phyloP scores from a whole-genome alignment of 2,329 filamentous ascomycete species.

The Monosporascus ibericus region DNA sequence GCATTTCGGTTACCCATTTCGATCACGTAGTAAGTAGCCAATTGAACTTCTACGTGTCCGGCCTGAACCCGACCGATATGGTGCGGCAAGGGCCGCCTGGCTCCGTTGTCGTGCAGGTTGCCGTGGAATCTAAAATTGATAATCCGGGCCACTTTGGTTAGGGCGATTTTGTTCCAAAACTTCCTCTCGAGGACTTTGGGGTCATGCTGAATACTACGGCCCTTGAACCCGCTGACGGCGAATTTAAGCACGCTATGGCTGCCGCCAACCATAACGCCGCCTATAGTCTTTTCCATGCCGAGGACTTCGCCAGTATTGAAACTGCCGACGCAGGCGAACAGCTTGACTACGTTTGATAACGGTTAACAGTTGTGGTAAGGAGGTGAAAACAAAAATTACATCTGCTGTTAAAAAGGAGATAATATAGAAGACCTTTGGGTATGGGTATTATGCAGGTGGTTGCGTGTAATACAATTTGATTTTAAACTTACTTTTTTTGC shows the following conservation, averaged over 20 bases:
- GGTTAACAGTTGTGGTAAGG: not conserved
- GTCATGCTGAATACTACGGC: slow-evolving; percentile 3
- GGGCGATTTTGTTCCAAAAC: slow-evolving; percentile 13
- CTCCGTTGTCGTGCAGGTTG: slow-evolving; percentile 12
- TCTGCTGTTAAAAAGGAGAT: too few relatives aligned
- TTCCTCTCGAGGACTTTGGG: slow-evolving; percentile 10
- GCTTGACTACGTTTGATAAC: not conserved
- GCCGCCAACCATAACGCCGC: slow-evolving; percentile 10
- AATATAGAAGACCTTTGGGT: too few relatives aligned
- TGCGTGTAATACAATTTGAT: too few relatives aligned
- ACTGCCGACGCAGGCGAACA: not conserved
- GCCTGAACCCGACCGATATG: slow-evolving; percentile 17
- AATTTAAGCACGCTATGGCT: slow-evolving; percentile 10
- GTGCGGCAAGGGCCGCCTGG: not conserved
- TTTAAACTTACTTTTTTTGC: not conserved
- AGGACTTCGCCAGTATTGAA: slow-evolving; percentile 12
- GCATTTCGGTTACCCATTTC: not conserved
- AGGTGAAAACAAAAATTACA: too few relatives aligned
- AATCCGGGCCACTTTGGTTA: slow-evolving; percentile 10
- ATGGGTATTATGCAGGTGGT: too few relatives aligned
- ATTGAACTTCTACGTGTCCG: slow-evolving; percentile 18
- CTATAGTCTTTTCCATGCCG: slow-evolving; percentile 15
- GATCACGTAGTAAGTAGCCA: slow-evolving; percentile 12
- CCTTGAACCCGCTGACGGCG: slow-evolving; percentile 13
- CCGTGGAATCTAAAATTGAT: slow-evolving; percentile 14